phyloP scores from a whole-genome alignment of 2,329 filamentous ascomycete genomes.

The Dryadomyces quercivorus region DNA sequence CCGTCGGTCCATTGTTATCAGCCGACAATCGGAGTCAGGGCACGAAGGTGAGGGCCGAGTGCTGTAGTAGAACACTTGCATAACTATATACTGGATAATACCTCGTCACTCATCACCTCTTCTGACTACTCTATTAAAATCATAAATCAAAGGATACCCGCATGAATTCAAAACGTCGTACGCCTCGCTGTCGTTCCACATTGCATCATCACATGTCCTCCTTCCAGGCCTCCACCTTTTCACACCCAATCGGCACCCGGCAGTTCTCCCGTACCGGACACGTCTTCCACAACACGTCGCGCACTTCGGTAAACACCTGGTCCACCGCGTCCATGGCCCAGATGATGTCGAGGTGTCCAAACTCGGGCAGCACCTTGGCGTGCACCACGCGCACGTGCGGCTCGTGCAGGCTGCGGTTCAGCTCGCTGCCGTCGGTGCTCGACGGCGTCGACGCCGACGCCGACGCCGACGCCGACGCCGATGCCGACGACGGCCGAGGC shows the following conservation, averaged over 20 bases:
- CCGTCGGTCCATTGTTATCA: too few species aligned
- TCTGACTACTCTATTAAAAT: too few species aligned
- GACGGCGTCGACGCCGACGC: background rate
- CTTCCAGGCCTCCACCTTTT: constrained; percentile 31
- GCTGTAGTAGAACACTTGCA: too few species aligned
- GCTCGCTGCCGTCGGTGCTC: constrained; percentile 2
- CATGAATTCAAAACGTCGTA: background rate
- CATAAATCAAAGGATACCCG: too few species aligned
- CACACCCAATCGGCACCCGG: constrained; percentile 52
- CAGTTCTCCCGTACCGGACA: constrained; percentile 39
- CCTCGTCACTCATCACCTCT: too few species aligned
- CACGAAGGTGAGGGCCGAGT: too few species aligned
- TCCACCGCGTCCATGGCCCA: constrained; percentile 87
- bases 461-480: background rate
- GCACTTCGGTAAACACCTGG: constrained; percentile 69
- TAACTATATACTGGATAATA: too few species aligned
- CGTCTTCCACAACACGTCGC: constrained; percentile 76
- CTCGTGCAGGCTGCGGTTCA: constrained; percentile 45
- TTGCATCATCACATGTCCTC: background rate
- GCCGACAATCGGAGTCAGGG: too few species aligned
- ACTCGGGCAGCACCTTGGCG: constrained; percentile 69
- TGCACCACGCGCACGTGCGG: constrained; percentile 73
- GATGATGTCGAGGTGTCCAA: constrained; percentile 89
- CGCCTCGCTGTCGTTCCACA: background rate
- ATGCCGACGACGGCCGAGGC: background rate